Conservation (phyloP, 208 protist species). For the Plasmodiophora brassicae region DNA sequence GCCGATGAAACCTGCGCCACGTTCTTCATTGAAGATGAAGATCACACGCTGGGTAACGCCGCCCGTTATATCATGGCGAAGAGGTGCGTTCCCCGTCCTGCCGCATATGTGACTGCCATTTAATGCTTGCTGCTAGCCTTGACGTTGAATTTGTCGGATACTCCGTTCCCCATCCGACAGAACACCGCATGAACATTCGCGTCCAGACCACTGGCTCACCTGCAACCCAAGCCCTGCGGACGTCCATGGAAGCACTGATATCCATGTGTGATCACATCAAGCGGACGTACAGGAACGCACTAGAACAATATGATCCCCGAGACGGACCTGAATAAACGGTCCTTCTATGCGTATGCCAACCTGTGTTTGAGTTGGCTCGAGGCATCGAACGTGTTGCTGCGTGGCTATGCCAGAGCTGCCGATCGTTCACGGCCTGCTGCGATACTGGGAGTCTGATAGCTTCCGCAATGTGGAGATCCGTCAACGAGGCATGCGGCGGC, state of each 20-base stretch:
- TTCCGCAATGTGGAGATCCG: no score
- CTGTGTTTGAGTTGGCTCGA: no score
- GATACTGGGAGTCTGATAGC: no score
- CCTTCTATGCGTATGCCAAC: no score
- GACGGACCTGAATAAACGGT: background rate
- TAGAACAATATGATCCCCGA: background rate
- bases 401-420: no score
- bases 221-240: background rate
- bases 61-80: background rate
- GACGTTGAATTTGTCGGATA: background rate
- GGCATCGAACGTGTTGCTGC: no score
- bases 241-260: background rate
- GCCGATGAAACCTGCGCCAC: background rate
- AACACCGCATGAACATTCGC: background rate
- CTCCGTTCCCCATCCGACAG: background rate
- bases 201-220: background rate
- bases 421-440: no score
- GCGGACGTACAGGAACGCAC: background rate
- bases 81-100: background rate
- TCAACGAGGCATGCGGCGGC: no score
- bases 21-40: background rate
- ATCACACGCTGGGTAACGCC: background rate
- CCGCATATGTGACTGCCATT: background rate
- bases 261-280: background rate
- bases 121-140: background rate